A percentile compares a stretch with the other conserved stretches of the same genome.
Evolutionary conservation across 306 rosid genomes (phyloP).

Genomic region (Cucurbita ficifolia): DNA sequence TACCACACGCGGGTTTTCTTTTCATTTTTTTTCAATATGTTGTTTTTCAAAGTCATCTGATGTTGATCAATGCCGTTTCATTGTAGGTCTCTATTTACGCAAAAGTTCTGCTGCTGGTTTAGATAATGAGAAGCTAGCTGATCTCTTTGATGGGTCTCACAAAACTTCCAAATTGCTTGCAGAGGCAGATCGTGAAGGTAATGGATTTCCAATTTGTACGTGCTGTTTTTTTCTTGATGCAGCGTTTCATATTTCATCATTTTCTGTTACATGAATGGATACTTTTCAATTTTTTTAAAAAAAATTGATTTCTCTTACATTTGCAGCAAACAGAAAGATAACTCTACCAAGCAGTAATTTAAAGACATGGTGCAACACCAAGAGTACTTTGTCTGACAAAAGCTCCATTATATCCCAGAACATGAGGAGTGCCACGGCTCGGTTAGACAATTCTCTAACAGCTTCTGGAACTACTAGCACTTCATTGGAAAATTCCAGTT

Average conservation of each 20-base stretch:
- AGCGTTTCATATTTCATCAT: no score
- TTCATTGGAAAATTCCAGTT: slow-evolving; percentile 37
- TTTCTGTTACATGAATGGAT: no score
- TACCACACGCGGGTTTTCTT: background rate
- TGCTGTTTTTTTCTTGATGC: background rate
- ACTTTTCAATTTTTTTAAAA: no score
- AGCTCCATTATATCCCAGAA: slow-evolving; percentile 26
- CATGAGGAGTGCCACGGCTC: slow-evolving; percentile 18
- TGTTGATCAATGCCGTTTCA: slow-evolving; percentile 12
- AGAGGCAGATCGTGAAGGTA: slow-evolving; percentile 11
- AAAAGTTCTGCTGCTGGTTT: slow-evolving; percentile 18
- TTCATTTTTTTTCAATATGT: background rate
- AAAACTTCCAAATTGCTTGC: slow-evolving; percentile 9
- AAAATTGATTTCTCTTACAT: background rate
- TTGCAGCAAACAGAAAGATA: slow-evolving; percentile 8
- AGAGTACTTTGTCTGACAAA: slow-evolving; percentile 28
- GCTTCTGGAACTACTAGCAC: slow-evolving; percentile 58
- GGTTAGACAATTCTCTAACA: slow-evolving; percentile 27
- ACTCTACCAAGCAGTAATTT: slow-evolving; percentile 20
- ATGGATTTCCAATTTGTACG: background rate
- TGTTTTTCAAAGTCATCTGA: background rate
- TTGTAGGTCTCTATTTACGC: slow-evolving; percentile 28
- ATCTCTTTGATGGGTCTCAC: slow-evolving; percentile 11
- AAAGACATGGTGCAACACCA: slow-evolving; percentile 17
- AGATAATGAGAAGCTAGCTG: slow-evolving; percentile 7